Evolutionary conservation across 768 basidiomycete genomes (phyloP).

Genomic region (Sistotremastrum suecicum): DNA sequence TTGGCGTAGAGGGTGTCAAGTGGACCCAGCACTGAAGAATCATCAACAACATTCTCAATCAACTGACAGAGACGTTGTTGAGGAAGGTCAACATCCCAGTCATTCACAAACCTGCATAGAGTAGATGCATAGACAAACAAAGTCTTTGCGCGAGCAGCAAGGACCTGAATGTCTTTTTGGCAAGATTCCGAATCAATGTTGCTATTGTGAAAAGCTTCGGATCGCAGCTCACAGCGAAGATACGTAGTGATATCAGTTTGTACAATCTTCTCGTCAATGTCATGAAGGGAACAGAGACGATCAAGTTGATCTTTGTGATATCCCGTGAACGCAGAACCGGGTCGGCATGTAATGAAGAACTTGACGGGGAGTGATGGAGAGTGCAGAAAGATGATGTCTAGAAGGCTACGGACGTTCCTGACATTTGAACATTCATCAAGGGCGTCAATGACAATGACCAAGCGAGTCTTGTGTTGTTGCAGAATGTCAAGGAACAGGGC

Average conservation of each 20-base stretch:
- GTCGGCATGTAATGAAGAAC: slow-evolving; percentile 9
- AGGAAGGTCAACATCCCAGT: not conserved
- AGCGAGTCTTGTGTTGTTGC: not conserved
- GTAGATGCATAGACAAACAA: slow-evolving; percentile 7
- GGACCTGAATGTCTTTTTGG: not conserved
- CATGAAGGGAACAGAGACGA: slow-evolving; percentile 8
- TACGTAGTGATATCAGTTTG: slow-evolving; percentile 10
- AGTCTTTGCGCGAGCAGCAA: slow-evolving; percentile 1
- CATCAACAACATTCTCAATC: not conserved
- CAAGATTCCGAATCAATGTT: slow-evolving; percentile 2
- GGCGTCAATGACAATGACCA: slow-evolving; percentile 8
- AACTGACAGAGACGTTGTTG: not conserved
- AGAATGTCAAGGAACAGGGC: slow-evolving; percentile 6
- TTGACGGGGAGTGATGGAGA: slow-evolving; percentile 2
- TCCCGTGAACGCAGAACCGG: slow-evolving; percentile 10
- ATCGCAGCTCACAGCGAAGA: slow-evolving; percentile 5
- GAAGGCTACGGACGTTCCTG: slow-evolving; percentile 3
- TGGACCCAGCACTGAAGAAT: not conserved
- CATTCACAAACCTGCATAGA: slow-evolving; percentile 1
- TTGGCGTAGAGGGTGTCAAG: slow-evolving; percentile 1
- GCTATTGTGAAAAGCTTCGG: not conserved
- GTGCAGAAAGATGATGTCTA: slow-evolving; percentile 1
- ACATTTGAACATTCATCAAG: slow-evolving; percentile 9
- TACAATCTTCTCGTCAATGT: slow-evolving; percentile 11
- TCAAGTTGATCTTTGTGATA: slow-evolving; percentile 1